Conservation (phyloP, 2,329 filamentous ascomycete genomes). For the Cladosporium sp. region DNA sequence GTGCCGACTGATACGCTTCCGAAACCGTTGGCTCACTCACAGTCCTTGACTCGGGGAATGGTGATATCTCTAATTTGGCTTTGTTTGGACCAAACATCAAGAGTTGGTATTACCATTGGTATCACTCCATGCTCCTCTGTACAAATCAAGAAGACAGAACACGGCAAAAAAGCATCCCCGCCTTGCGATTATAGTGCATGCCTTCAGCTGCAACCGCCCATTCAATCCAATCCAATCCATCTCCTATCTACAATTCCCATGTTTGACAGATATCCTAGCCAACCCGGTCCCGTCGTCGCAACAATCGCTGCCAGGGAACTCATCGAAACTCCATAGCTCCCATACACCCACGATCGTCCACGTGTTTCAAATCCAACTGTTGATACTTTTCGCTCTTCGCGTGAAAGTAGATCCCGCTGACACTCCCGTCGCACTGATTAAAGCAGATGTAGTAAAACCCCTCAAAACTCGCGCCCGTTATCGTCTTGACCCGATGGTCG, state of each 20-base stretch:
- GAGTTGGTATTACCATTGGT: no score
- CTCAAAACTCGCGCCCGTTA: conserved; percentile 92
- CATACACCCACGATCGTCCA: conserved; percentile 77
- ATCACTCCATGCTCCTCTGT: no score
- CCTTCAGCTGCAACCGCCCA: no score
- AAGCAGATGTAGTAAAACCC: conserved; percentile 99
- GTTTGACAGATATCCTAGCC: neutral
- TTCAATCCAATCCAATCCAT: neutral
- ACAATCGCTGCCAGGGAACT: conserved; percentile 26
- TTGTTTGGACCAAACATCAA: no score
- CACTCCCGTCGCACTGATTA: conserved; percentile 79
- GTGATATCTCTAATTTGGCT: no score
- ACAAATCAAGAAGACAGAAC: no score
- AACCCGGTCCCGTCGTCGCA: neutral
- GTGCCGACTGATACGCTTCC: no score
- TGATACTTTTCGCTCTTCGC: conserved; percentile 98
- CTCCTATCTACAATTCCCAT: neutral
- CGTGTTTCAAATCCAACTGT: conserved; percentile 84
- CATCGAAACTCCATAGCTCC: conserved; percentile 83
- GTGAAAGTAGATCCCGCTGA: conserved; percentile 96
- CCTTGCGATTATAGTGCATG: no score
- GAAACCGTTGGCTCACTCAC: no score
- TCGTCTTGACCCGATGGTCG: conserved; percentile 85
- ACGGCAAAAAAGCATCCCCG: no score
- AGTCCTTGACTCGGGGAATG: no score